Percentiles rank a stretch among this genome's conserved stretches.
phyloP scores from a whole-genome alignment of 2,329 filamentous ascomycete genomes.

The Verticillium klebahnii region DNA sequence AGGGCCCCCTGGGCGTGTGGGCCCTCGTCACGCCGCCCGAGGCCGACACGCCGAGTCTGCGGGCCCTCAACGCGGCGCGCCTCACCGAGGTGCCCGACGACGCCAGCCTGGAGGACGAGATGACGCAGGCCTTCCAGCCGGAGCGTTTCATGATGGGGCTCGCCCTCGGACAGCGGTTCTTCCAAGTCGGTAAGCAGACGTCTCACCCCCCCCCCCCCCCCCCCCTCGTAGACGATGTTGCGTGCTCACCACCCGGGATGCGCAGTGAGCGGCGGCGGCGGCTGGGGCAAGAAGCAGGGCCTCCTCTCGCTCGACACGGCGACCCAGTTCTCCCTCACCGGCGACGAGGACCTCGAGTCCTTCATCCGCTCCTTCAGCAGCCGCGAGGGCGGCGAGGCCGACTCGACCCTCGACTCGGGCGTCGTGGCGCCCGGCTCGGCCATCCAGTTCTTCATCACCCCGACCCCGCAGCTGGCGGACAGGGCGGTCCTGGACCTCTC shows the following conservation, averaged over 20 bases:
- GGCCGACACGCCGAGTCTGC: conserved; percentile 6
- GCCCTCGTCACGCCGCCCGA: conserved; percentile 58
- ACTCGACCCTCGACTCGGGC: conserved; percentile 34
- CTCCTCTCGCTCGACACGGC: conserved; percentile 75
- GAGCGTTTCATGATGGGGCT: not conserved
- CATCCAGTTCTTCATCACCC: conserved; percentile 59
- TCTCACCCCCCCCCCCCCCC: too few relatives aligned
- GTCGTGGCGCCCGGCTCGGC: conserved; percentile 59
- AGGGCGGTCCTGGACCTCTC: conserved; percentile 12
- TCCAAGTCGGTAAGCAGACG: conserved; percentile 1
- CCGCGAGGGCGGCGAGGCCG: conserved; percentile 17
- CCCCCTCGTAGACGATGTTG: not conserved
- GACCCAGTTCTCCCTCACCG: conserved; percentile 40
- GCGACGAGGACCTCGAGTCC: conserved; percentile 45
- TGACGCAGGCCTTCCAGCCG: conserved; percentile 6
- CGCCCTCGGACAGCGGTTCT: not conserved
- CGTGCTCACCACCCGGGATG: not conserved
- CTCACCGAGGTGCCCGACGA: not conserved
- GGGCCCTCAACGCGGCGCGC: conserved; percentile 2
- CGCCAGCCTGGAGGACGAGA: conserved; percentile 6
- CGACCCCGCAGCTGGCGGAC: conserved; percentile 8
- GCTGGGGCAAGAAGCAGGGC: conserved; percentile 78
- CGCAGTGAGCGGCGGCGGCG: conserved; percentile 73
- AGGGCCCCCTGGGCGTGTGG: conserved; percentile 62
- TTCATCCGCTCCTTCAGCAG: conserved; percentile 35